Conservation (phyloP, 257 asterid species). For the Osmanthus fragrans region DNA sequence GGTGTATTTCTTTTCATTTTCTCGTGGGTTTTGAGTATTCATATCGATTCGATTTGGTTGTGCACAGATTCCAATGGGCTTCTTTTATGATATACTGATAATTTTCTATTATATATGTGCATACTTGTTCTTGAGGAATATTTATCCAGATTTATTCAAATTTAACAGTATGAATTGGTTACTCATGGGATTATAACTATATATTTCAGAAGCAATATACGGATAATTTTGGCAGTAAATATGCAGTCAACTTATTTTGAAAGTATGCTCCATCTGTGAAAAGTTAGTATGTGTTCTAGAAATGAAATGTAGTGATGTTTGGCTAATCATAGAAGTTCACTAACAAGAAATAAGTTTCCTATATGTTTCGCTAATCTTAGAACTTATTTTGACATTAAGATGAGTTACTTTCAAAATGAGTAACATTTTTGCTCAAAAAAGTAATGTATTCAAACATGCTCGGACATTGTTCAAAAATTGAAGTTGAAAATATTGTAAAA, state of each 20-base stretch:
- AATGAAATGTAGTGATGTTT: neutral
- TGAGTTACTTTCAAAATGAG: neutral
- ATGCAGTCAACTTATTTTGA: neutral
- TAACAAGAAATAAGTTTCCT: no score
- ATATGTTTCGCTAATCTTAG: no score
- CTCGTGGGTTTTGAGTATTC: neutral
- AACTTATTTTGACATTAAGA: no score
- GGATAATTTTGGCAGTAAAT: neutral
- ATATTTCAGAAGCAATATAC: neutral
- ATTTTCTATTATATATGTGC: neutral
- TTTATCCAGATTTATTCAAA: neutral
- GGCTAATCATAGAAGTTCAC: neutral
- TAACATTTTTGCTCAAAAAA: neutral
- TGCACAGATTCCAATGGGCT: neutral
- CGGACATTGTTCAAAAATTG: neutral
- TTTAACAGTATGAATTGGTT: neutral
- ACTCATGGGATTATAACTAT: neutral
- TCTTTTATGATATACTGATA: neutral
- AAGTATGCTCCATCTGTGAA: neutral
- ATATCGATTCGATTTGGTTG: neutral
- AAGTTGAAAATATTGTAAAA: neutral
- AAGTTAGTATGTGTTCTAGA: neutral
- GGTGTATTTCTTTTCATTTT: neutral
- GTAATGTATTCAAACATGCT: neutral
- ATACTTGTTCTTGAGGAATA: neutral